A percentile compares a stretch with the other conserved stretches of the same genome.
Conservation (phyloP, 805 yeast species). For the Zygotorulaspora danielsina region DNA sequence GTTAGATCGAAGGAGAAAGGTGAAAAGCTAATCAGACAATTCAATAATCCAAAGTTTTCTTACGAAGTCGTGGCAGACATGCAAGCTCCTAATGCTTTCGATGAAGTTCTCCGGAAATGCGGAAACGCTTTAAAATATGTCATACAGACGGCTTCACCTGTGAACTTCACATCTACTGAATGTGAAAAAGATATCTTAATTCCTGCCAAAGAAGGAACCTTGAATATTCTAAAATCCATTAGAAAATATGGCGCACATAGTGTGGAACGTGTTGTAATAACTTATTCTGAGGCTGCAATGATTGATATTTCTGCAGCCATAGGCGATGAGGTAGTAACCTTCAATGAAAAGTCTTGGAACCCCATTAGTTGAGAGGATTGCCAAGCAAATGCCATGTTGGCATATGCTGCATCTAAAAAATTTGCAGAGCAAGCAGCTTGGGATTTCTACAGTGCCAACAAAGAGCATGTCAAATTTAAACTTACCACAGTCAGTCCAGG, state of each 20-base stretch:
- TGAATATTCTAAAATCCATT: conserved; percentile 44
- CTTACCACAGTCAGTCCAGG: conserved; percentile 42
- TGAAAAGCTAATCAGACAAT: conserved; percentile 33
- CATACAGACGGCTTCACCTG: conserved; percentile 51
- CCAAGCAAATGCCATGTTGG: too few relatives aligned
- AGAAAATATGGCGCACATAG: conserved; percentile 40
- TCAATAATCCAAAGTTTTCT: conserved; percentile 25
- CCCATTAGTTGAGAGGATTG: too few relatives aligned
- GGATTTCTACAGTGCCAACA: conserved; percentile 40
- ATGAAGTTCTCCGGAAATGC: conserved; percentile 39
- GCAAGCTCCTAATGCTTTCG: conserved; percentile 41
- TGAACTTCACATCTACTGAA: conserved; percentile 32
- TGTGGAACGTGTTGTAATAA: conserved; percentile 47
- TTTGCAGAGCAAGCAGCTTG: conserved; percentile 56
- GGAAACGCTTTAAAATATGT: conserved; percentile 40
- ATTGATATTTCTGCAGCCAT: conserved; percentile 7
- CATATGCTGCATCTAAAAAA: conserved; percentile 44
- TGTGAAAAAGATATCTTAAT: conserved; percentile 47
- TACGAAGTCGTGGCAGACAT: conserved; percentile 38
- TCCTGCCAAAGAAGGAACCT: conserved; percentile 60
- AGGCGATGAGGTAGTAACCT: neutral
- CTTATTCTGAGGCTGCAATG: conserved; percentile 57
- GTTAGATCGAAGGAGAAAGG: conserved; percentile 46
- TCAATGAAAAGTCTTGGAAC: neutral
- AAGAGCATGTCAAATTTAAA: conserved; percentile 35